Evolutionary conservation across 257 asterid genomes (phyloP).

Genomic region (Fraxinus excelsior): DNA sequence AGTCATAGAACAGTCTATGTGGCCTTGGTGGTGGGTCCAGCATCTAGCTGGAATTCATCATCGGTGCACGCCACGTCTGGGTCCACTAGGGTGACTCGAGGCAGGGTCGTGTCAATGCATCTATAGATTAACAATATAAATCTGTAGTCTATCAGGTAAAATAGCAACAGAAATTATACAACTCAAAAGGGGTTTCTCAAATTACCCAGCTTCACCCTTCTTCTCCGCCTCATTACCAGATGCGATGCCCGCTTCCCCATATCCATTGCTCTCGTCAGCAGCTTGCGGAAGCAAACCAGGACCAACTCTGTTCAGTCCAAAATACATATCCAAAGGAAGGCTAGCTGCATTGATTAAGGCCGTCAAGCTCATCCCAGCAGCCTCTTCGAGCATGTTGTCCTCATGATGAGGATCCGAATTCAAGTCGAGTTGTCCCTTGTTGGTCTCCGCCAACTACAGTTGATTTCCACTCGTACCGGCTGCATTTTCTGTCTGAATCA

Average conservation of each 20-base stretch:
- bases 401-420: slow-evolving; percentile 75
- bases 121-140: neutral
- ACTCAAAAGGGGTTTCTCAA: neutral
- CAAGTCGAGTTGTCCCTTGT: slow-evolving; percentile 69
- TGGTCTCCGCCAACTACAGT: slow-evolving; percentile 37
- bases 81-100: too few relatives aligned
- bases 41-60: too few relatives aligned
- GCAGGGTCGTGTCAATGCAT: too few relatives aligned
- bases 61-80: too few relatives aligned
- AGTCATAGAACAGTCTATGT: too few relatives aligned
- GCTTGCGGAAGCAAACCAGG: slow-evolving; percentile 15
- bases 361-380: slow-evolving; percentile 53
- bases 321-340: slow-evolving; percentile 42
- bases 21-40: too few relatives aligned
- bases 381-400: slow-evolving; percentile 63
- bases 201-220: slow-evolving; percentile 24
- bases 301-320: slow-evolving; percentile 21
- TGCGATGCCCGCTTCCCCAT: slow-evolving; percentile 22
- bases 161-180: neutral
- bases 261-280: slow-evolving; percentile 18
- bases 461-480: slow-evolving; percentile 24
- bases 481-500: slow-evolving; percentile 39
- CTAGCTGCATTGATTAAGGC: slow-evolving; percentile 42
- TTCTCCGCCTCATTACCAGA: slow-evolving; percentile 25
- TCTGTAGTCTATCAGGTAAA: neutral